A percentile compares a stretch with the other conserved stretches of the same genome.
These are phyloP conservation scores for Cordyceps tenuipes DNA, from an alignment of 2,329 filamentous ascomycete genomes.

Conservation along the genomic window DNA sequence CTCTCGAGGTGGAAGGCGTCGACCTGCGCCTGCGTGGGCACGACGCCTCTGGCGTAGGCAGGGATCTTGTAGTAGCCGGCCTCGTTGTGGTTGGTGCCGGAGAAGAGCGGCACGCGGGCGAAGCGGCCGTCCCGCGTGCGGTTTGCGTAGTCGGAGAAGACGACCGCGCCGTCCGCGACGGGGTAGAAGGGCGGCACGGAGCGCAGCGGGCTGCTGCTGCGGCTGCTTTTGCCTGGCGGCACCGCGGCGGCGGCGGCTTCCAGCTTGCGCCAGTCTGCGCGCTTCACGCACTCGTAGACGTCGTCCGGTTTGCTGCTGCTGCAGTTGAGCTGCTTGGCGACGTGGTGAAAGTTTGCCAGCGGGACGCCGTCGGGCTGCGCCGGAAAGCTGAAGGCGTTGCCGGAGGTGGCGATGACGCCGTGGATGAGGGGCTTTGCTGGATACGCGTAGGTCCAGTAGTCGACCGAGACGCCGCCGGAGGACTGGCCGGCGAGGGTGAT, in stretches of 20 bases:
- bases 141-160: conserved; percentile 33
- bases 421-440: conserved; percentile 38
- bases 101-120: conserved; percentile 32
- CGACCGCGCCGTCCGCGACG: conserved; percentile 28
- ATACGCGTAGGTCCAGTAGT: conserved; percentile 43
- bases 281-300: conserved; percentile 30
- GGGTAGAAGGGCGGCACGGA: conserved; percentile 34
- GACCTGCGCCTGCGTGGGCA: conserved; percentile 30
- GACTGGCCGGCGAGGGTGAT: conserved; percentile 29
- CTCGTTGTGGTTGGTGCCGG: conserved; percentile 38
- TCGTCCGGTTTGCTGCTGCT: conserved; percentile 19
- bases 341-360: conserved; percentile 33
- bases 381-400: conserved; percentile 37
- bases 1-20: conserved; percentile 33
- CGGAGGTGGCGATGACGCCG: conserved; percentile 38
- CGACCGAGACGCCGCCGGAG: conserved; percentile 29
- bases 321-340: conserved; percentile 32
- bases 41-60: conserved; percentile 30
- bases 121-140: conserved; percentile 28
- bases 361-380: conserved; percentile 27
- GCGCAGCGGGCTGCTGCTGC: conserved; percentile 28
- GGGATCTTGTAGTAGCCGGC: conserved; percentile 38
- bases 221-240: conserved; percentile 23
- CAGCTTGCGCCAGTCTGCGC: conserved; percentile 27
- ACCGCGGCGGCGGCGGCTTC: conserved; percentile 28